phyloP scores from a whole-genome alignment of 73 alveolate species.

The Effrenium voratum region DNA sequence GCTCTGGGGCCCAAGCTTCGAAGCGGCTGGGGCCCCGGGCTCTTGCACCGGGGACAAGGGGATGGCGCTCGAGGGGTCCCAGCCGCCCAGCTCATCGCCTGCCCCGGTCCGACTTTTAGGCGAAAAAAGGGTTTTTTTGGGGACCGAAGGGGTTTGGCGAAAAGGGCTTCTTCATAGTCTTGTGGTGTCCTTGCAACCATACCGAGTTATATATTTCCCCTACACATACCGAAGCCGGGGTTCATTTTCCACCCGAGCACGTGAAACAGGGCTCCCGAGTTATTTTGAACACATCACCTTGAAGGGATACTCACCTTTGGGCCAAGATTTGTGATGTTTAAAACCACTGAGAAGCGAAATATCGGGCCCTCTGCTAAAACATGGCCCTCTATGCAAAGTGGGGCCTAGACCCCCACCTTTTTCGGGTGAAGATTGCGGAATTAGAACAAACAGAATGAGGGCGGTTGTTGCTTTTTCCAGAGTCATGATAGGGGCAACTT shows the following conservation, averaged over 20 bases:
- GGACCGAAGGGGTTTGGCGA: neutral
- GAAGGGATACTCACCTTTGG: too few relatives aligned
- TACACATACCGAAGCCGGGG: neutral
- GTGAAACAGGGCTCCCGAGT: neutral
- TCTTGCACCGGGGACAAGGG: constrained; percentile 61
- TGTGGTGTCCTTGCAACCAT: neutral
- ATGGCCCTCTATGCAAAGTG: too few relatives aligned
- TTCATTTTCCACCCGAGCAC: neutral
- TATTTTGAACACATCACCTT: neutral
- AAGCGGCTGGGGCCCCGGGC: neutral
- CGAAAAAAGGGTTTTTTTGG: neutral
- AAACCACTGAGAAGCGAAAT: too few relatives aligned
- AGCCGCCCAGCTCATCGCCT: constrained; percentile 71
- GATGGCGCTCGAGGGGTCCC: constrained; percentile 38
- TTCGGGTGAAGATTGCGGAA: too few relatives aligned
- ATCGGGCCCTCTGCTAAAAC: too few relatives aligned
- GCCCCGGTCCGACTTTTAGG: neutral
- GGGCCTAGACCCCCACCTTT: too few relatives aligned
- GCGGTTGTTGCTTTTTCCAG: too few relatives aligned
- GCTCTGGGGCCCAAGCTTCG: neutral
- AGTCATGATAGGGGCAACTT: too few relatives aligned
- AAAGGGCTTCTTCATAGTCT: neutral
- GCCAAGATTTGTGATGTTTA: too few relatives aligned
- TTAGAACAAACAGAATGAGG: too few relatives aligned
- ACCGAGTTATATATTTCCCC: neutral